Evolutionary conservation across 768 basidiomycete genomes (phyloP).

Genomic region (Naganishia kalamii): DNA sequence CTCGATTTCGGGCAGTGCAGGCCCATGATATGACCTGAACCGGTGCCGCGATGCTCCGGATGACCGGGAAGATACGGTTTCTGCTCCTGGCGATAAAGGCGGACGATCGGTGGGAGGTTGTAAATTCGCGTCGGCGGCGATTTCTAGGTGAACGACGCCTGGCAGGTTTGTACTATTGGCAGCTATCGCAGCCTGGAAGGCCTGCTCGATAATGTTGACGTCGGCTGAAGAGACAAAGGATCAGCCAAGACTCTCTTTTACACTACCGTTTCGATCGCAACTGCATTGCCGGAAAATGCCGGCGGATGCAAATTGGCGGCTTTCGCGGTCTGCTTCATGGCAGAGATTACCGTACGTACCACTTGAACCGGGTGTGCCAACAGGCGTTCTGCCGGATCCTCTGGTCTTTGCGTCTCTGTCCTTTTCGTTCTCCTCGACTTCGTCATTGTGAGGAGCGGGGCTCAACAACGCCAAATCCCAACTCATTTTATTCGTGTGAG

Average conservation of each 20-base stretch:
- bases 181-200: not conserved
- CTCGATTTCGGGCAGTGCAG: conserved; percentile 3
- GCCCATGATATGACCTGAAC: conserved; percentile 12
- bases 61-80: not conserved
- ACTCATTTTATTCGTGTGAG: not conserved
- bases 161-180: not conserved
- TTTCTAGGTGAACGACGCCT: not conserved
- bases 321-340: too few relatives aligned
- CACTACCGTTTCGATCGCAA: not conserved
- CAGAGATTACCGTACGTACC: not conserved
- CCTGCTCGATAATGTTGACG: not conserved
- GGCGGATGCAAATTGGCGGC: not conserved
- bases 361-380: not conserved
- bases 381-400: not conserved
- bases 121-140: not conserved
- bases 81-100: not conserved
- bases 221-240: not conserved
- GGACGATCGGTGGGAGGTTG: too few relatives aligned
- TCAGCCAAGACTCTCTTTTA: not conserved
- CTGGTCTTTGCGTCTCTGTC: not conserved
- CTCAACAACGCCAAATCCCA: conserved; percentile 12
- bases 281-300: not conserved
- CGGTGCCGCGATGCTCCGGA: not conserved
- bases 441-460: not conserved
- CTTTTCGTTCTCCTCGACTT: not conserved